Percentiles rank a stretch among this genome's conserved stretches.
phyloP scores from a whole-genome alignment of 257 asterid genomes.

The Plantago major region DNA sequence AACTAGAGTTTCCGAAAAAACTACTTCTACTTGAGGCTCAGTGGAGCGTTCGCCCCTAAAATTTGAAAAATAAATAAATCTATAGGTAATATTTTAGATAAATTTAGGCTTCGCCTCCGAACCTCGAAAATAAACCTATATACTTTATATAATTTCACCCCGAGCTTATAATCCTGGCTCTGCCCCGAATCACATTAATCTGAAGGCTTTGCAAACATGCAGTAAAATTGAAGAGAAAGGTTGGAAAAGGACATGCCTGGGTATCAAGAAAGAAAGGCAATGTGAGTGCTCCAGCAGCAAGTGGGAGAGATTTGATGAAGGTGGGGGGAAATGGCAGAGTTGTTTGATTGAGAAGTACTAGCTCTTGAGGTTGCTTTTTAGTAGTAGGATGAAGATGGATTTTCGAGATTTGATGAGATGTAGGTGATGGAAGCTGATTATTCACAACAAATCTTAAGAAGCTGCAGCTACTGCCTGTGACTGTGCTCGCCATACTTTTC shows the following conservation, averaged over 20 bases:
- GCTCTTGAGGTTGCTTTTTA: background rate
- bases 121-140: too few relatives aligned
- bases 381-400: background rate
- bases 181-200: background rate
- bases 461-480: background rate
- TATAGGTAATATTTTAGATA: too few relatives aligned
- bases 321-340: background rate
- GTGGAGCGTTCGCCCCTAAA: too few relatives aligned
- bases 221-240: background rate
- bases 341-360: background rate
- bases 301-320: constrained; percentile 32
- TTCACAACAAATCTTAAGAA: background rate
- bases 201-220: background rate
- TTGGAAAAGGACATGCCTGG: constrained; percentile 31
- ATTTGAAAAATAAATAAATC: too few relatives aligned
- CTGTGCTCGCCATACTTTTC: too few relatives aligned
- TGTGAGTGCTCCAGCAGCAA: constrained; percentile 62
- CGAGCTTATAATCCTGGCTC: too few relatives aligned
- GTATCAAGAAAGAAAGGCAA: constrained; percentile 56
- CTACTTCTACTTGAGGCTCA: too few relatives aligned
- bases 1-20: too few relatives aligned
- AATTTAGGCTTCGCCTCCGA: too few relatives aligned
- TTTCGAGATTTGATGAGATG: background rate
- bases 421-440: background rate
- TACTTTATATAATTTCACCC: too few relatives aligned